Base-by-base conservation (phyloP, 2,329 filamentous ascomycete species). In the Scortechinia acanthostroma region DNA sequence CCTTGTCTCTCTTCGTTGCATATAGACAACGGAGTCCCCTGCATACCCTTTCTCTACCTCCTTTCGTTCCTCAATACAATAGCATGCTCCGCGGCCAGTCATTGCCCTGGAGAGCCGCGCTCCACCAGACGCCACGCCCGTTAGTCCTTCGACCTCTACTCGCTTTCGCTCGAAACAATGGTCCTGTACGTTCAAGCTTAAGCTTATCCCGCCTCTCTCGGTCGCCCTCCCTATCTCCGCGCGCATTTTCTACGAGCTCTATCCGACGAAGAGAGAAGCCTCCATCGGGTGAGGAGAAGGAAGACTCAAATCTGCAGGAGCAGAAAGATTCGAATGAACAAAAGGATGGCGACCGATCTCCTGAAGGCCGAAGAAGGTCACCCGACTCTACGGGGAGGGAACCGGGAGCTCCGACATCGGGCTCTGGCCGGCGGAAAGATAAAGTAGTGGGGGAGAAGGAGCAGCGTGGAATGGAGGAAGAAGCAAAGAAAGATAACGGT, bases 31-130 rank as follows among this genome's bases (percentile, higher is more conserved):
- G 10, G 10, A 30, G n/a, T 30, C 10, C 25, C 25, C 25, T 30
- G 10, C 25, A n/a, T 30, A 10, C 25, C n/a, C 25, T 10, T 30
- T 30, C n/a, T n/a, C 25, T n/a, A 30, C n/a, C 25, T 10, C 25
- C 25, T 30, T 30, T n/a, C 25, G 10, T n/a, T 30, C 25, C 10
- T 30, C 10, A 10, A 30, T 30, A 30, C n/a, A n/a, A n/a, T 40
- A 40, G 35, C 35, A 40, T 40, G 35, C 35, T 40, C 35, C 35
- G 35, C 35, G 35, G 35, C 35, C 35, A 40, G 17, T 15, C 35
- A 10, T 17, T 40, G 13, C 35, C 35, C 35, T 40, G 35, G 35
- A 40, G 35, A 40, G 35, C 35, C 17, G 35, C 35, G 35, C 35
- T 40, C 35, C 35, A 40, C 14, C 35, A 40, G 17, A 40, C 35